A percentile compares a stretch with the other conserved stretches of the same genome.
Evolutionary conservation across 2,329 filamentous ascomycete genomes (phyloP).

Genomic region (Aureobasidium sp.): DNA sequence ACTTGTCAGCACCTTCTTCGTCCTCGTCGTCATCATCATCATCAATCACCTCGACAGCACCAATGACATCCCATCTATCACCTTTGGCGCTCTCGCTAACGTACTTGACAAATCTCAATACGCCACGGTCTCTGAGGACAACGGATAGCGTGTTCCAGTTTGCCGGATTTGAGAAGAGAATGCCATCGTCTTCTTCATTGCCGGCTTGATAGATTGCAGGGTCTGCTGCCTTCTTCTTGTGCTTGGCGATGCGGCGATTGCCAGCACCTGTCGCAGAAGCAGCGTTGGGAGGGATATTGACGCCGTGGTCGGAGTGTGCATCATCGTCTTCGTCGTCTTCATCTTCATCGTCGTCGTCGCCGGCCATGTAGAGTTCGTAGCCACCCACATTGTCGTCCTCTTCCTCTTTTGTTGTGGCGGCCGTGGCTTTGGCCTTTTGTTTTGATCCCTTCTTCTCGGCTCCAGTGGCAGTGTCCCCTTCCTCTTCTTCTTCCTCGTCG

Average conservation of each 20-base stretch:
- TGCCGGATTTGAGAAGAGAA: conserved; percentile 62
- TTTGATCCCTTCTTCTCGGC: conserved; percentile 16
- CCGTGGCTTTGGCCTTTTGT: conserved; percentile 28
- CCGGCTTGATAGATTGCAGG: conserved; percentile 80
- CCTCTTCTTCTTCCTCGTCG: conserved; percentile 37
- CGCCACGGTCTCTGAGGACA: conserved; percentile 78
- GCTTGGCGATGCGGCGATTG: conserved; percentile 34
- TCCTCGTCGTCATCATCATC: conserved; percentile 32
- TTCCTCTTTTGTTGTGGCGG: conserved; percentile 26
- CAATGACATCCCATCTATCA: conserved; percentile 87
- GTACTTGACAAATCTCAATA: conserved; percentile 93
- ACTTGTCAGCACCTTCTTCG: not conserved
- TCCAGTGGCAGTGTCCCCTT: conserved; percentile 13
- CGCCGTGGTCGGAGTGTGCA: conserved; percentile 32
- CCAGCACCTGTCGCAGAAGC: conserved; percentile 40
- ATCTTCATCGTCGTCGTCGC: conserved; percentile 63
- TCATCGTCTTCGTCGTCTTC: conserved; percentile 41
- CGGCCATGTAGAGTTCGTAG: conserved; percentile 90
- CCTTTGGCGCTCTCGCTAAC: conserved; percentile 75
- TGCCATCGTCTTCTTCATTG: conserved; percentile 66
- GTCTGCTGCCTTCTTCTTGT: conserved; percentile 43
- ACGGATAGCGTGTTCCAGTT: conserved; percentile 88
- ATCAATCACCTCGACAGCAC: conserved; percentile 59
- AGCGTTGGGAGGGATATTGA: conserved; percentile 28
- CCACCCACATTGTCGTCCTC: conserved; percentile 60